Percentiles rank a stretch among this genome's conserved stretches.
Conservation (phyloP, 345 rosid species). For the Ceriops zippeliana region DNA sequence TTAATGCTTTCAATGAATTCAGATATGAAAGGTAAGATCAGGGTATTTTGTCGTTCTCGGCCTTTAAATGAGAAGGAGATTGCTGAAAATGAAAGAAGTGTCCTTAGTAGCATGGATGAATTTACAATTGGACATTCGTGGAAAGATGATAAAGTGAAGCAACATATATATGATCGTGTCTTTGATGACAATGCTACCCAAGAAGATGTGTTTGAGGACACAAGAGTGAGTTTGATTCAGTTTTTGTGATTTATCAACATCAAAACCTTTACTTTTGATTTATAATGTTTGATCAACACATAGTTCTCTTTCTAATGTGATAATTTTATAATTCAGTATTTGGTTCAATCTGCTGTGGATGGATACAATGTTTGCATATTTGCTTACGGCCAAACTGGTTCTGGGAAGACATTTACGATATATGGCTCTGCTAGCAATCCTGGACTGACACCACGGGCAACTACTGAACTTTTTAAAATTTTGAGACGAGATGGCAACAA, state of each 20-base stretch:
- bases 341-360: slow-evolving; percentile 95
- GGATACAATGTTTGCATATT: slow-evolving; percentile 95
- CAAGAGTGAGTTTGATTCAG: slow-evolving; percentile 46
- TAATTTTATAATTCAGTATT: slow-evolving; percentile 44
- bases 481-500: slow-evolving; percentile 70
- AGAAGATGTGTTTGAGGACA: slow-evolving; percentile 87
- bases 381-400: slow-evolving; percentile 98
- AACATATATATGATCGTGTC: slow-evolving; percentile 87
- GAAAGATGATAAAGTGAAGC: slow-evolving; percentile 88
- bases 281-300: not conserved
- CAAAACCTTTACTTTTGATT: not conserved
- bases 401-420: slow-evolving; percentile 95
- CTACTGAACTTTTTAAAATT: slow-evolving; percentile 76
- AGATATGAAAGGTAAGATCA: slow-evolving; percentile 97
- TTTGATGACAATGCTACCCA: slow-evolving; percentile 75
- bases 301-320: slow-evolving; percentile 8
- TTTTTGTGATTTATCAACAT: slow-evolving; percentile 1
- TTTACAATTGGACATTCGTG: slow-evolving; percentile 90
- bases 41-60: slow-evolving; percentile 87
- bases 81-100: slow-evolving; percentile 46
- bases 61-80: slow-evolving; percentile 79
- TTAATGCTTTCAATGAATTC: slow-evolving; percentile 18
- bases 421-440: slow-evolving; percentile 75
- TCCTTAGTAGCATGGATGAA: slow-evolving; percentile 59
- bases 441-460: slow-evolving; percentile 88